Evolutionary conservation across 2,329 filamentous ascomycete genomes (phyloP).

Genomic region (Ceratocystis harringtonii): DNA sequence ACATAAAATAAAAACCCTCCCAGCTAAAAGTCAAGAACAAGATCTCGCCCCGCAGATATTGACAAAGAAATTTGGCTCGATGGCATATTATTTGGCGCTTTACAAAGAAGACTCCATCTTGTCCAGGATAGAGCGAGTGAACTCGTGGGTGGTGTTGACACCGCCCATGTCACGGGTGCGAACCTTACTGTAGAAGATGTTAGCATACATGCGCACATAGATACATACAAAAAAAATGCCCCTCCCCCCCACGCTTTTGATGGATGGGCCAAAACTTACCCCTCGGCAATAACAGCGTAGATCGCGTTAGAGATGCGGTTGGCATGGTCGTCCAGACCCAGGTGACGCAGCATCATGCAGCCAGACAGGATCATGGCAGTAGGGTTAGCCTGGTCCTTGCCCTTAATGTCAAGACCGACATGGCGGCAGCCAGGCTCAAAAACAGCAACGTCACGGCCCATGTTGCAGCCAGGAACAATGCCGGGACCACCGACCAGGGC

Average conservation of each 20-base stretch:
- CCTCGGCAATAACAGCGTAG: slow-evolving; percentile 68
- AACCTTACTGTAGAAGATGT: slow-evolving; percentile 47
- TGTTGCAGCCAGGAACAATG: slow-evolving; percentile 97
- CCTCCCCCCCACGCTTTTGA: not conserved
- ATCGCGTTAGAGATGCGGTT: slow-evolving; percentile 90
- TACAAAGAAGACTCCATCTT: slow-evolving; percentile 58
- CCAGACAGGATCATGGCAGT: slow-evolving; percentile 89
- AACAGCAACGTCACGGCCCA: slow-evolving; percentile 94
- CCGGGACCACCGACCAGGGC: slow-evolving; percentile 93
- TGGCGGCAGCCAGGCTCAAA: slow-evolving; percentile 99
- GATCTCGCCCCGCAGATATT: not conserved
- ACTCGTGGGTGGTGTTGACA: slow-evolving; percentile 75
- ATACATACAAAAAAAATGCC: no score
- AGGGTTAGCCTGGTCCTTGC: slow-evolving; percentile 98
- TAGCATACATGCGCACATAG: slow-evolving; percentile 23
- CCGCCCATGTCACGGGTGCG: slow-evolving; percentile 96
- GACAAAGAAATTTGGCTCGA: not conserved
- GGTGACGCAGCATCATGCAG: slow-evolving; percentile 92
- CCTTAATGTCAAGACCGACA: slow-evolving; percentile 98
- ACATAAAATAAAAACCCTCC: no score
- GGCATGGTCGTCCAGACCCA: slow-evolving; percentile 93
- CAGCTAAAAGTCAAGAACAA: not conserved
- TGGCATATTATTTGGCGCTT: slow-evolving; percentile 1
- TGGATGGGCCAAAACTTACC: slow-evolving; percentile 41
- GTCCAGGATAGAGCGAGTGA: slow-evolving; percentile 84